Percentiles rank a stretch among this genome's conserved stretches.
These are phyloP conservation scores for Aspergillus sp. DNA, from an alignment of 2,329 filamentous ascomycete species.

Conservation along the genomic window DNA sequence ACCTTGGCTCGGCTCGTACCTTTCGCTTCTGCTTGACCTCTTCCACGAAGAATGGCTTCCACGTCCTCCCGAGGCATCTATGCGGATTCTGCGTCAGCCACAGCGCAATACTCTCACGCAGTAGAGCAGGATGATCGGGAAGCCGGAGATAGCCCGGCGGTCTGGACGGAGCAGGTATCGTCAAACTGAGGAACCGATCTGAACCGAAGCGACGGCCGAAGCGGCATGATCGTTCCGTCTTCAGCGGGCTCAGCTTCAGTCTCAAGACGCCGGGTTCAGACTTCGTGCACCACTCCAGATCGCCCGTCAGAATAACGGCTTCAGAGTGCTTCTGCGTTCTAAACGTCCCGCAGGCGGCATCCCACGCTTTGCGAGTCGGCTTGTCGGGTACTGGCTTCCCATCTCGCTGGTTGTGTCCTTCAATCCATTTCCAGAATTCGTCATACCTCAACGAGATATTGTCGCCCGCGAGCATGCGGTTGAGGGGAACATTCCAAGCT, in stretches of 20 bases:
- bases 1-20: slow-evolving; percentile 28
- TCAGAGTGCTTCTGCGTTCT: slow-evolving; percentile 40
- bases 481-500: slow-evolving; percentile 33
- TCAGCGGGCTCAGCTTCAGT: slow-evolving; percentile 47
- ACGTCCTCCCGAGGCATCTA: slow-evolving; percentile 47
- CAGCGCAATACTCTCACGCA: slow-evolving; percentile 40
- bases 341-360: slow-evolving; percentile 38
- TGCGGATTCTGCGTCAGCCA: slow-evolving; percentile 48
- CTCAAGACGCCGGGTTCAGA: slow-evolving; percentile 41
- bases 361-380: slow-evolving; percentile 38
- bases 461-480: slow-evolving; percentile 35
- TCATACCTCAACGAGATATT: slow-evolving; percentile 32
- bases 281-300: slow-evolving; percentile 44
- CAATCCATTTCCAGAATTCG: slow-evolving; percentile 41
- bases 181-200: slow-evolving; percentile 51
- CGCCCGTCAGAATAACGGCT: slow-evolving; percentile 46
- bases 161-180: slow-evolving; percentile 37
- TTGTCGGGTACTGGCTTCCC: slow-evolving; percentile 37
- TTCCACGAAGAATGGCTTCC: slow-evolving; percentile 52
- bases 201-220: slow-evolving; percentile 52
- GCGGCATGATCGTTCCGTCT: slow-evolving; percentile 48
- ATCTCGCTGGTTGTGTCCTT: slow-evolving; percentile 28
- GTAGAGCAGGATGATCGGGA: slow-evolving; percentile 27
- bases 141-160: slow-evolving; percentile 33
- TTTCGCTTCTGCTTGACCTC: slow-evolving; percentile 42